Evolutionary conservation across 371 early-diverging fungal species (phyloP).

Genomic region (Thermomucor indicae-seudaticae): DNA sequence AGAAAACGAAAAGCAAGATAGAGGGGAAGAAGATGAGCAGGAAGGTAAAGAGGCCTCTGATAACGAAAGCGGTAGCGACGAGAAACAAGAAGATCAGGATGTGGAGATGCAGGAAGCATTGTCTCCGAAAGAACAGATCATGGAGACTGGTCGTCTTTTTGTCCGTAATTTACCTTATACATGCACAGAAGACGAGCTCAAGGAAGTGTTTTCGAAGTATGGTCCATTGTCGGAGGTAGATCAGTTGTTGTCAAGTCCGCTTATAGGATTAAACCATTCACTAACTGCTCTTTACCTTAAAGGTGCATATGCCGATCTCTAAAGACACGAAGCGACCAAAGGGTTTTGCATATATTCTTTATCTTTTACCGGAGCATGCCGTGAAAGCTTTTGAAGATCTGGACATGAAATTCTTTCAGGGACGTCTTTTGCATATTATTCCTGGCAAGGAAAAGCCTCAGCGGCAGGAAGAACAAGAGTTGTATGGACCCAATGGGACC

Average conservation of each 20-base stretch:
- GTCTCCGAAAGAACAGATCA: constrained; percentile 66
- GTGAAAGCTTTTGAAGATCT: constrained; percentile 77
- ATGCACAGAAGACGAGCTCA: constrained; percentile 84
- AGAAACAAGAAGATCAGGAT: constrained; percentile 11
- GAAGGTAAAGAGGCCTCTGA: constrained; percentile 5
- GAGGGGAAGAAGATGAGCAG: no score
- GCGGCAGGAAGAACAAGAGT: constrained; percentile 59
- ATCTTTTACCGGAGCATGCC: constrained; percentile 89
- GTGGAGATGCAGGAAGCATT: no score
- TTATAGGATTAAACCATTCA: no score
- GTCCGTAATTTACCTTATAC: constrained; percentile 89
- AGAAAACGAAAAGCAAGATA: neutral
- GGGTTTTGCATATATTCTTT: constrained; percentile 90
- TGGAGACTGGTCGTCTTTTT: constrained; percentile 93
- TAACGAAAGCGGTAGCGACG: constrained; percentile 3
- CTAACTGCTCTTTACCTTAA: no score
- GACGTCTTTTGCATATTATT: constrained; percentile 83
- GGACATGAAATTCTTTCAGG: constrained; percentile 87
- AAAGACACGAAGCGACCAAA: constrained; percentile 89
- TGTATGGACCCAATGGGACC: constrained; percentile 51
- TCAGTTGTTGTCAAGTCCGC: neutral
- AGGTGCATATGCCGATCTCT: constrained; percentile 90
- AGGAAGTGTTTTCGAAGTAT: constrained; percentile 70
- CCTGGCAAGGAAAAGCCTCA: constrained; percentile 86
- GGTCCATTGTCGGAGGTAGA: constrained; percentile 87